These are phyloP conservation scores for Aspergillus carbonarius DNA, from an alignment of 2,329 filamentous ascomycete species.

Conservation along the genomic window DNA sequence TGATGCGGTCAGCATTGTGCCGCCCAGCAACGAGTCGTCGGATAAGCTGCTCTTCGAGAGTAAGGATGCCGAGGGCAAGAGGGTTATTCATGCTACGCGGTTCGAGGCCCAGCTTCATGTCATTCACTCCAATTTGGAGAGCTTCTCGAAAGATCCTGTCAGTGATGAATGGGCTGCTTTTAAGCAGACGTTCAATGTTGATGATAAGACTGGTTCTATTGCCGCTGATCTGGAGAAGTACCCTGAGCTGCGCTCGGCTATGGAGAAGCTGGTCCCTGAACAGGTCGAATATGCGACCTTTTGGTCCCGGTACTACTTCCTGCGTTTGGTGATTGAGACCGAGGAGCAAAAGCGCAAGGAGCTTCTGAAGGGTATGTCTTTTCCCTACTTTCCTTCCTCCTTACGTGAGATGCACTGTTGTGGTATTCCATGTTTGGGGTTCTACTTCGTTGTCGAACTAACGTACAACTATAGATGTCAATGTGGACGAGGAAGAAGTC, in stretches of 20 bases:
- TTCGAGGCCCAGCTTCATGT: conserved; percentile 96
- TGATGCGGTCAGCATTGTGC: conserved; percentile 85
- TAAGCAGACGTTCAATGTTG: conserved; percentile 72
- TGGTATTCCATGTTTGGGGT: conserved; percentile 6
- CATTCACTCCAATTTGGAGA: conserved; percentile 80
- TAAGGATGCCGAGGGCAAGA: conserved; percentile 82
- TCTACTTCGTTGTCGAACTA: conserved; percentile 4
- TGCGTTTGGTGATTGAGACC: conserved; percentile 87
- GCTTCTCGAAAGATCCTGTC: conserved; percentile 77
- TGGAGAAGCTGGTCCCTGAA: conserved; percentile 96
- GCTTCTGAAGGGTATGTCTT: conserved; percentile 75
- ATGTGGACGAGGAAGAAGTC: conserved; percentile 65
- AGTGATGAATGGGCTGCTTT: conserved; percentile 73
- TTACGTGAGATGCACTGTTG: too few relatives aligned
- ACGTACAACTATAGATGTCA: conserved; percentile 33
- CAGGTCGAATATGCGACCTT: conserved; percentile 85
- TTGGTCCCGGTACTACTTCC: conserved; percentile 94
- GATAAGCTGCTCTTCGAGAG: conserved; percentile 83
- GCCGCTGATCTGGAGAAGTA: conserved; percentile 80
- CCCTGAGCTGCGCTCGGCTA: conserved; percentile 77
- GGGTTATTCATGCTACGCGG: conserved; percentile 89
- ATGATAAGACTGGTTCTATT: conserved; percentile 81
- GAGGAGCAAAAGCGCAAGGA: conserved; percentile 87
- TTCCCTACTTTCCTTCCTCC: neutral
- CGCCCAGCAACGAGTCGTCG: conserved; percentile 59